Evolutionary conservation across 768 basidiomycete genomes (phyloP).

Genomic region (Lactifluus echinatus): DNA sequence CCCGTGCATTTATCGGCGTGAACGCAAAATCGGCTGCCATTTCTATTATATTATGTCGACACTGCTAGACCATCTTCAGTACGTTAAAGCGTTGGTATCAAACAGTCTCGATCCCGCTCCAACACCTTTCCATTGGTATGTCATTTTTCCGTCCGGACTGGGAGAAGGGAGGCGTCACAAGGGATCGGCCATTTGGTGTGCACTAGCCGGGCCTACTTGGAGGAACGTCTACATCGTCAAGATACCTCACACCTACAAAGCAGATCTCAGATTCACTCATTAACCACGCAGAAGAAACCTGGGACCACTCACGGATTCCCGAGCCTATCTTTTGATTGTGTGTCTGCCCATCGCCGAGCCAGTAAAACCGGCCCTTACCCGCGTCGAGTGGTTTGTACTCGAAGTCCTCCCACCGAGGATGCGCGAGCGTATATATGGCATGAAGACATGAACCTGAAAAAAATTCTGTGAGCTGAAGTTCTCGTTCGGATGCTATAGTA

Average conservation of each 20-base stretch:
- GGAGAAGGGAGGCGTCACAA: not conserved
- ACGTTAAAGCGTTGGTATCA: no score
- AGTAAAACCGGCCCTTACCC: constrained; percentile 42
- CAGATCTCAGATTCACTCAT: not conserved
- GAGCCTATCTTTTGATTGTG: constrained; percentile 37
- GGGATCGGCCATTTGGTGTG: not conserved
- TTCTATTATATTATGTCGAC: not conserved
- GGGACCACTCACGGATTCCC: not conserved
- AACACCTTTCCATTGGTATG: not conserved
- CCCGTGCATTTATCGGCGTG: not conserved
- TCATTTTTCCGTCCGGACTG: not conserved
- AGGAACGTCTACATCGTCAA: constrained; percentile 37
- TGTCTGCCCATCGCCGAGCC: constrained; percentile 55
- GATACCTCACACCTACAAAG: constrained; percentile 38
- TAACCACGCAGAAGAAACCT: not conserved
- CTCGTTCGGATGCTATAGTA: not conserved
- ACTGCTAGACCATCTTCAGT: not conserved
- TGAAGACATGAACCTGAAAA: constrained; percentile 43
- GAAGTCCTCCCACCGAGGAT: constrained; percentile 62
- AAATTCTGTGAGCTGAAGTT: not conserved
- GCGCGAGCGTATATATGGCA: constrained; percentile 37
- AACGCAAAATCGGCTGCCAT: no score
- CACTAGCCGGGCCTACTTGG: constrained; percentile 29
- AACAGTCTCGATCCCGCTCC: not conserved
- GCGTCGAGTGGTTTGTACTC: constrained; percentile 40